Conservation (phyloP, 164 flowering plant species). For the Magnolia sinica region DNA sequence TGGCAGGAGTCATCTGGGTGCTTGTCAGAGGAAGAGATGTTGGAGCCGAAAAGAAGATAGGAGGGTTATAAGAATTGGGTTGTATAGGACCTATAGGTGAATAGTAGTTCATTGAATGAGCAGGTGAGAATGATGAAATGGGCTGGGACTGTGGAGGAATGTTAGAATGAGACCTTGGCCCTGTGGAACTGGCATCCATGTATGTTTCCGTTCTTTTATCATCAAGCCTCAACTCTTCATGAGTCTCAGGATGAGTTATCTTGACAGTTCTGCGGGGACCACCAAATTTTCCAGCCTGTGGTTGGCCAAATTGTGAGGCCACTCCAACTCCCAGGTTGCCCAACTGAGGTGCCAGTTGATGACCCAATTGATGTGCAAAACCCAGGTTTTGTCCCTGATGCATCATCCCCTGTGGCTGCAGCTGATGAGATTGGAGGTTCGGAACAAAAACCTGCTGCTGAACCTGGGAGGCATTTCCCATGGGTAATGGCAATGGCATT, state of each 20-base stretch:
- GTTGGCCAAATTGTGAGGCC: constrained; percentile 54
- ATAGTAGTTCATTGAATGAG: constrained; percentile 51
- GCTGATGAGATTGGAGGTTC: constrained; percentile 55
- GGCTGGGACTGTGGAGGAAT: constrained; percentile 71
- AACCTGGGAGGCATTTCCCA: constrained; percentile 60
- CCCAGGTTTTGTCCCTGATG: constrained; percentile 68
- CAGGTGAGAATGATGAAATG: constrained; percentile 44
- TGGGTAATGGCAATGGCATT: constrained; percentile 48
- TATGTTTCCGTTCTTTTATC: constrained; percentile 50
- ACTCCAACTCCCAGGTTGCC: constrained; percentile 58
- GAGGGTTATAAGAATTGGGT: constrained; percentile 43
- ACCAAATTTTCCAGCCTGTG: constrained; percentile 54
- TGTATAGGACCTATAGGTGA: constrained; percentile 19
- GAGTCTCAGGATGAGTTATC: constrained; percentile 91
- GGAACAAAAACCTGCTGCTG: constrained; percentile 69
- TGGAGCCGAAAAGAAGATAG: constrained; percentile 38
- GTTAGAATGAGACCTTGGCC: constrained; percentile 42
- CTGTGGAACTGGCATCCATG: constrained; percentile 48
- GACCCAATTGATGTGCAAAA: constrained; percentile 55
- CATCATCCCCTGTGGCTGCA: constrained; percentile 28
- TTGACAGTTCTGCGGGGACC: constrained; percentile 67
- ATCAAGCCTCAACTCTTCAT: constrained; percentile 75
- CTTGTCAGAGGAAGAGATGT: constrained; percentile 49
- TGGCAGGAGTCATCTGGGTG: constrained; percentile 44
- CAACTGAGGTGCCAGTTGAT: constrained; percentile 62